Evolutionary conservation across 192 early-diverging fungal species (phyloP).

Genomic region (Glomus cerebriforme): DNA sequence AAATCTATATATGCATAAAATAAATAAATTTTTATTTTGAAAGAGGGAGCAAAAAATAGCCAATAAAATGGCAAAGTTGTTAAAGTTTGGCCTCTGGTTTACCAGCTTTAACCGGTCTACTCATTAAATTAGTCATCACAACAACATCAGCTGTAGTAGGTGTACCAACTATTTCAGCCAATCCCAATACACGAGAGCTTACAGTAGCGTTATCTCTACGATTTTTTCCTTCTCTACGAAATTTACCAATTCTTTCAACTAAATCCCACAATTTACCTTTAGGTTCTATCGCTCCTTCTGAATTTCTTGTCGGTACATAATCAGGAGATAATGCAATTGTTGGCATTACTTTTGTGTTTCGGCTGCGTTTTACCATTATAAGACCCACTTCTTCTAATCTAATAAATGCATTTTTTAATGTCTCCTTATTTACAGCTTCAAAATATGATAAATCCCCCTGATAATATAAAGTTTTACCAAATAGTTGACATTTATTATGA

Average conservation of each 20-base stretch:
- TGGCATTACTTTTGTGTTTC: conserved; percentile 43
- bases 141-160: conserved; percentile 34
- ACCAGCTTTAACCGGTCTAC: conserved; percentile 18
- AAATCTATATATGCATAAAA: too few species aligned
- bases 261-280: conserved; percentile 74
- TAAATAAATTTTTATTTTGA: neutral
- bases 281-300: conserved; percentile 52
- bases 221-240: conserved; percentile 84
- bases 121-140: conserved; percentile 28
- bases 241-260: conserved; percentile 77
- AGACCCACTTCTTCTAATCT: conserved; percentile 71
- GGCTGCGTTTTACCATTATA: conserved; percentile 54
- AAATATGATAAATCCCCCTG: conserved; percentile 76
- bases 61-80: neutral
- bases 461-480: conserved; percentile 85
- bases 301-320: conserved; percentile 46
- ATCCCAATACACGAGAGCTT: conserved; percentile 54
- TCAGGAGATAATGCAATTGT: conserved; percentile 51
- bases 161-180: conserved; percentile 58
- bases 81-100: conserved; percentile 29
- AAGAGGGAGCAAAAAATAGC: too few species aligned
- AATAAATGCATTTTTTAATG: conserved; percentile 75
- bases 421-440: conserved; percentile 86
- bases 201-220: conserved; percentile 80
- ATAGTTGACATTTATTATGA: conserved; percentile 66